Conservation (phyloP, 176 grass and related monocot genomes). For the Calamus simplicifolius region DNA sequence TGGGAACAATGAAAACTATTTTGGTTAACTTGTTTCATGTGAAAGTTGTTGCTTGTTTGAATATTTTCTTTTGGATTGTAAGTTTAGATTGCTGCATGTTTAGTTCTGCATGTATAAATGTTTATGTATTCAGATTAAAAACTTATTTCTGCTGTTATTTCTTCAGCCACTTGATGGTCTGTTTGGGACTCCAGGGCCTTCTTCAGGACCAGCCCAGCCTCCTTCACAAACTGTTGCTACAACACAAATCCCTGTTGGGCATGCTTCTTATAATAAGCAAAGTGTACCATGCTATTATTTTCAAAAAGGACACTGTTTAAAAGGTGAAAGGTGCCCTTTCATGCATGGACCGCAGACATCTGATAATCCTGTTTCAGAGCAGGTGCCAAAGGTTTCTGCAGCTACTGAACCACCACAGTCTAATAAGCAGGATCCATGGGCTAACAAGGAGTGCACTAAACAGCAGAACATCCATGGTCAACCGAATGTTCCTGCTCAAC, state of each 20-base stretch:
- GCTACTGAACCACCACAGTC: constrained; percentile 23
- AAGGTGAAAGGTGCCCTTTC: constrained; percentile 85
- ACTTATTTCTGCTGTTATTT: constrained; percentile 28
- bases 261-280: constrained; percentile 53
- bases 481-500: neutral
- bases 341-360: constrained; percentile 48
- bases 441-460: constrained; percentile 7
- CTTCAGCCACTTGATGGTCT: constrained; percentile 77
- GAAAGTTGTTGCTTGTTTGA: too few relatives aligned
- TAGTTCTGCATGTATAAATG: neutral
- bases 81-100: too few relatives aligned
- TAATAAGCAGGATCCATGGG: constrained; percentile 12
- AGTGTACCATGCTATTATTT: constrained; percentile 93
- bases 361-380: constrained; percentile 38
- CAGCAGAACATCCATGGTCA: constrained; percentile 21
- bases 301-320: constrained; percentile 82
- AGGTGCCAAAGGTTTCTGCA: constrained; percentile 34
- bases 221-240: constrained; percentile 2
- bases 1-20: neutral
- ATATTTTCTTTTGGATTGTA: too few relatives aligned
- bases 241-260: constrained; percentile 7
- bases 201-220: constrained; percentile 30
- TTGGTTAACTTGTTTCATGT: neutral
- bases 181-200: constrained; percentile 33
- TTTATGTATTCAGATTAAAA: neutral